These are phyloP conservation scores for Dictyostelium purpureum DNA, from an alignment of 78 protist species.

Conservation along the genomic window DNA sequence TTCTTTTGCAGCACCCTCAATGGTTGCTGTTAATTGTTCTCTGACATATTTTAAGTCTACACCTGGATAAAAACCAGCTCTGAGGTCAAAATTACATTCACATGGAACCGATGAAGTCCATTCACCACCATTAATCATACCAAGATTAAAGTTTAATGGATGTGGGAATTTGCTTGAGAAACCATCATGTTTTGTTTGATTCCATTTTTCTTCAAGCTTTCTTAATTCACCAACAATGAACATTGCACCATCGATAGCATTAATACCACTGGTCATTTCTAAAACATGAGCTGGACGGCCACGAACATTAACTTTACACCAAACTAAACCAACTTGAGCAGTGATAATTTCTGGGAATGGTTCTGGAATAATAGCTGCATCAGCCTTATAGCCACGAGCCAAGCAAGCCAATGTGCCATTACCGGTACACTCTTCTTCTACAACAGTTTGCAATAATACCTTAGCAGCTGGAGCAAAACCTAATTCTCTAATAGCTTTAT, in stretches of 20 bases:
- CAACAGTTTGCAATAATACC: constrained; percentile 51
- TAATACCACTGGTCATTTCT: constrained; percentile 54
- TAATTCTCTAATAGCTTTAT: constrained; percentile 34
- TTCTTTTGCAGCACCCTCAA: constrained; percentile 42
- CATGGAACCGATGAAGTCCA: constrained; percentile 70
- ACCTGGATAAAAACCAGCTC: constrained; percentile 78
- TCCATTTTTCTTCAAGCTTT: constrained; percentile 34
- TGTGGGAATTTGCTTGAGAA: constrained; percentile 30
- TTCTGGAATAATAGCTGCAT: constrained; percentile 52
- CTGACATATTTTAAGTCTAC: background rate
- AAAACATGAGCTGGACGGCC: constrained; percentile 53
- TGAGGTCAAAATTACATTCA: constrained; percentile 55
- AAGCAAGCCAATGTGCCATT: constrained; percentile 71
- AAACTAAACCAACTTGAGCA: constrained; percentile 64
- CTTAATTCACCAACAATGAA: constrained; percentile 26
- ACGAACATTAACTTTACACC: constrained; percentile 60
- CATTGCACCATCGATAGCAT: constrained; percentile 73
- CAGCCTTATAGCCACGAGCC: constrained; percentile 55
- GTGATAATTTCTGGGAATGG: constrained; percentile 64
- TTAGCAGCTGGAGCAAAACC: constrained; percentile 64
- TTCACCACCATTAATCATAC: constrained; percentile 70
- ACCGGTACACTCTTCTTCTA: constrained; percentile 74
- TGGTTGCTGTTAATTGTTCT: background rate
- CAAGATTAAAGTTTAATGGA: constrained; percentile 61
- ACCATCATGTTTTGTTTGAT: constrained; percentile 9